Evolutionary conservation across 805 yeast species (phyloP), one percentile per base, ranked within the genome.

Genomic region (Starmerella tilneyi): DNA sequence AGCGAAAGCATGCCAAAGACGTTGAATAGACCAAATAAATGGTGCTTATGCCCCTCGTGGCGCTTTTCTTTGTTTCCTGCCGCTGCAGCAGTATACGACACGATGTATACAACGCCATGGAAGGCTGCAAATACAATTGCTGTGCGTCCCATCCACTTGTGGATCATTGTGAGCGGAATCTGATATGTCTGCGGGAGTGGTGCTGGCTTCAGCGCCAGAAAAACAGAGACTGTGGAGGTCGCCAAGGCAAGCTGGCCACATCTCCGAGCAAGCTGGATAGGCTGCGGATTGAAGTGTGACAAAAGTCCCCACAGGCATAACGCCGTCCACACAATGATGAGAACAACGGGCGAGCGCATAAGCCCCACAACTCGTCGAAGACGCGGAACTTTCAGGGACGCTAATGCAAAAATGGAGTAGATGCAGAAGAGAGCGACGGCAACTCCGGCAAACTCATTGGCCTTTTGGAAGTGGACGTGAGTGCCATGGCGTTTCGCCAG

Each of bases 91-190:
- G 35, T 16, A 42, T 54, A 53, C 4, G 50, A 34, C 9, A 29
- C 19, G 8, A 47, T 23, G 58, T 84, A 89, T 2, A 83, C 51
- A 0, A 69, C 42, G 0, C 86, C 76, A 58, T 89, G 97, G 9
- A 75, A 38, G 0, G 73, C 46, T 2, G 84, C 74, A 58, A 83
- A 79, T 7, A 81, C 24, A 0, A 85, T 79, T n/a, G 84, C 74
- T 2, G 81, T 63, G 45, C 97, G 69, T 2, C 94, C 81, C 1
- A 88, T 66, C 96, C 96, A 89, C 60, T 88, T 88, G 64, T 89
- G 97, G 17, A 85, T 67, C 0, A 94, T 88, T 9, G 86, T 59
- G 28, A 86, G 61, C 8, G 79, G 62, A 41, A 86, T 64, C 59
- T 84, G 84, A 19, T 85, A 64, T 0, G 82, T 76, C 39, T 75